A percentile compares a stretch with the other conserved stretches of the same genome.
Conservation (phyloP, 331 rosid species). For the Spiraea crenata region DNA sequence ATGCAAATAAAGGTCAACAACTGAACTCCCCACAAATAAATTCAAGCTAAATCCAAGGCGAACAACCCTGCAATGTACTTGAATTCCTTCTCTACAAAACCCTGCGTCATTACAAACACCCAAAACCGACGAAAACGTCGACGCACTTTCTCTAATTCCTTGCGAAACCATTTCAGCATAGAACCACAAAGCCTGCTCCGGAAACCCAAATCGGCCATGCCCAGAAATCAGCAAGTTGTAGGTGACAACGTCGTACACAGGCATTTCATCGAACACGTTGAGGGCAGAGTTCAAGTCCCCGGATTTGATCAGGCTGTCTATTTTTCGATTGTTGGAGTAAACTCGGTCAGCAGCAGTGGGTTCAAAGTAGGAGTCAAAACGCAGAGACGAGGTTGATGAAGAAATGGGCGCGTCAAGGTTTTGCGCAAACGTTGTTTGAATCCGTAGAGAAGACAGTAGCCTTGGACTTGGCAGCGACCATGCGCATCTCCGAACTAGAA, state of each 20-base stretch:
- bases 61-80: constrained; percentile 68
- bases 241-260: constrained; percentile 58
- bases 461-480: constrained; percentile 5
- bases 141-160: constrained; percentile 52
- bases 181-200: constrained; percentile 39
- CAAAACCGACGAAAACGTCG: constrained; percentile 56
- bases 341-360: constrained; percentile 24
- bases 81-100: constrained; percentile 52
- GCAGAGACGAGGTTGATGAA: constrained; percentile 23
- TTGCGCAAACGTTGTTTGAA: constrained; percentile 18
- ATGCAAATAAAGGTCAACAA: constrained; percentile 51
- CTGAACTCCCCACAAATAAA: constrained; percentile 56
- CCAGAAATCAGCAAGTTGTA: constrained; percentile 71
- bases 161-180: constrained; percentile 54
- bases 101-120: constrained; percentile 42
- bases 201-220: constrained; percentile 29
- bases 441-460: constrained; percentile 23
- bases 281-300: constrained; percentile 47
- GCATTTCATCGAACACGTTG: constrained; percentile 52
- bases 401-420: neutral
- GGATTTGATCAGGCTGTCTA: constrained; percentile 36
- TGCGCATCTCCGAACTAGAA: neutral
- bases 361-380: constrained; percentile 22
- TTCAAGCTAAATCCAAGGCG: constrained; percentile 51
- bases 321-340: constrained; percentile 47